Evolutionary conservation across 1,284 basidiomycete species (phyloP).

Genomic region (Wallemia hederae): DNA sequence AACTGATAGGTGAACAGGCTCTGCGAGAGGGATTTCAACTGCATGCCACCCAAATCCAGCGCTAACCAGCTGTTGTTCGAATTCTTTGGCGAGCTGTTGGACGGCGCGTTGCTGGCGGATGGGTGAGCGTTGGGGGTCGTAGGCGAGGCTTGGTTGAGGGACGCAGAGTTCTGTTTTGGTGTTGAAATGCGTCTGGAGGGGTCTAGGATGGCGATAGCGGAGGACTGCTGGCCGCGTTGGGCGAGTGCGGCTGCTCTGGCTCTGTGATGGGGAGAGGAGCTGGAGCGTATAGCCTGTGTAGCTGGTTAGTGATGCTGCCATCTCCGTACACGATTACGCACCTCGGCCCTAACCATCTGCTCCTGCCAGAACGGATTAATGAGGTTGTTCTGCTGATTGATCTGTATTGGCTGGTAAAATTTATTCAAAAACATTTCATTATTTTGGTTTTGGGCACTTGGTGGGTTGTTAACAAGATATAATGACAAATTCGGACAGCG

Average conservation of each 20-base stretch:
- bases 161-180: constrained; percentile 5
- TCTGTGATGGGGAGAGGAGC: constrained; percentile 24
- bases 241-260: constrained; percentile 26
- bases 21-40: constrained; percentile 63
- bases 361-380: constrained; percentile 15
- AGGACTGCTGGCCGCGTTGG: constrained; percentile 21
- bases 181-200: constrained; percentile 10
- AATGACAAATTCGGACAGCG: too few species aligned
- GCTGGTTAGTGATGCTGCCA: constrained; percentile 9
- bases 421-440: not conserved
- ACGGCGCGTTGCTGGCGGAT: constrained; percentile 5
- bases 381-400: not conserved
- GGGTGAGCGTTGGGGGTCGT: constrained; percentile 12
- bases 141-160: constrained; percentile 9
- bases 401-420: not conserved
- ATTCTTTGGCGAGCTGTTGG: constrained; percentile 5
- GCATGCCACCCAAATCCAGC: constrained; percentile 84
- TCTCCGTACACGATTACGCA: not conserved
- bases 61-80: constrained; percentile 37
- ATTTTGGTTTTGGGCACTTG: not conserved
- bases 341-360: constrained; percentile 11
- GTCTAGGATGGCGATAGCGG: constrained; percentile 20
- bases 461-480: not conserved
- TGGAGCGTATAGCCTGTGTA: constrained; percentile 20
- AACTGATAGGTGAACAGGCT: constrained; percentile 71